Base-by-base conservation (phyloP, 805 yeast species). In the Alloascoidea africana region DNA sequence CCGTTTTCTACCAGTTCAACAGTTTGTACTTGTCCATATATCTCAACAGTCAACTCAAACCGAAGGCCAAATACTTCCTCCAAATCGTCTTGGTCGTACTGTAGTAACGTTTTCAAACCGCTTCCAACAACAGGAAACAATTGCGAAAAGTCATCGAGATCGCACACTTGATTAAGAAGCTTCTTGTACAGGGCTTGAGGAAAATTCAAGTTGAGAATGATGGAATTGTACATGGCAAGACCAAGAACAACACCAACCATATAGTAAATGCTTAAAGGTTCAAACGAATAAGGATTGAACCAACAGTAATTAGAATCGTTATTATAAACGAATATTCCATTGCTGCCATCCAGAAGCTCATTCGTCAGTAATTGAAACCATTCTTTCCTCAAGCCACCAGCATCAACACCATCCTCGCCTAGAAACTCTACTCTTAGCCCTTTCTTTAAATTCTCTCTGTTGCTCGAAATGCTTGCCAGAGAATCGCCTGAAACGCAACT, bases 401-500 rank as follows among this genome's bases (percentile, higher is more conserved):
- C 96, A 59, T 89, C 98, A 16, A 89, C 70, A 0, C 97, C 98
- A 0, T 87, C 93, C 51, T 89, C 98, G 41, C 76, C 76, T 3
- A 78, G 59, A 53, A 91, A 89, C 47, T 82, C 87, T 5, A 91
- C 78, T 43, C 73, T 68, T 18, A 89, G 56, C 1, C 84, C 70
- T 50, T 87, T 86, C 47, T 79, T 74, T 41, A 86, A 62, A 48
- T 82, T 83, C 6, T 54, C 53, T 2, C 63, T 55, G 46, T 74
- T 68, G 27, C 80, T 70, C 19, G 72, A 65, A 4, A 71, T 59
- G 35, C 53, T 54, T 8, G 47, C 48, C 34, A 91, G 55, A 1
- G 96, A 85, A 53, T 89, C 98, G 33, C 66, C 68, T 0, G 85
- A 68, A 2, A 89, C 65, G 46, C 64, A 59, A 5, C 63, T 63